Evolutionary conservation across 2,329 filamentous ascomycete genomes (phyloP).

Genomic region (Dactylellina drechsleri): DNA sequence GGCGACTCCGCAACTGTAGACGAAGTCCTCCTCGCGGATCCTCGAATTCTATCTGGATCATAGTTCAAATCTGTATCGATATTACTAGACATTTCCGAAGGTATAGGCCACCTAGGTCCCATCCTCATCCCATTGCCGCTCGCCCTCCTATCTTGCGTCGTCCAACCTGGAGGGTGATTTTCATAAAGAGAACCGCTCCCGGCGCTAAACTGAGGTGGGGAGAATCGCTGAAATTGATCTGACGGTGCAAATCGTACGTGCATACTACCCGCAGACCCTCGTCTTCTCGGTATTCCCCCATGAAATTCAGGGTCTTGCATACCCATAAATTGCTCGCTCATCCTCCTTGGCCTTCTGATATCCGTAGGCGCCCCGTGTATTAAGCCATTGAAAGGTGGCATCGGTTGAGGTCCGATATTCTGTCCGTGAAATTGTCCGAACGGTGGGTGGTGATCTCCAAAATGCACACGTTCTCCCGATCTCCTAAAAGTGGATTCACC

Average conservation of each 20-base stretch:
- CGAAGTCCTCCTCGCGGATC: slow-evolving; percentile 11
- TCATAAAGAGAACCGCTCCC: neutral
- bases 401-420: neutral
- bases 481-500: neutral
- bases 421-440: neutral
- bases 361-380: neutral
- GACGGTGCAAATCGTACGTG: slow-evolving; percentile 21
- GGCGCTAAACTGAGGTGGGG: slow-evolving; percentile 4
- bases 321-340: neutral
- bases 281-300: neutral
- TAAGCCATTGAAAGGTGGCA: neutral
- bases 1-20: slow-evolving; percentile 20
- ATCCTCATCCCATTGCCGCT: slow-evolving; percentile 6
- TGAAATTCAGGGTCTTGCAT: neutral
- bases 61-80: slow-evolving; percentile 1
- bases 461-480: neutral
- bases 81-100: slow-evolving; percentile 1
- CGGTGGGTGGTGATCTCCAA: neutral
- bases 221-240: slow-evolving; percentile 12
- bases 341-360: slow-evolving; percentile 6
- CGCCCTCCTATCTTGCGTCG: neutral
- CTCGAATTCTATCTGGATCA: slow-evolving; percentile 7
- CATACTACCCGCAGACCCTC: slow-evolving; percentile 8
- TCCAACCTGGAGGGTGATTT: neutral
- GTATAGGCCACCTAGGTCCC: neutral